Evolutionary conservation across 2,329 filamentous ascomycete species (phyloP).

Genomic region (Nannizziopsis barbatae): DNA sequence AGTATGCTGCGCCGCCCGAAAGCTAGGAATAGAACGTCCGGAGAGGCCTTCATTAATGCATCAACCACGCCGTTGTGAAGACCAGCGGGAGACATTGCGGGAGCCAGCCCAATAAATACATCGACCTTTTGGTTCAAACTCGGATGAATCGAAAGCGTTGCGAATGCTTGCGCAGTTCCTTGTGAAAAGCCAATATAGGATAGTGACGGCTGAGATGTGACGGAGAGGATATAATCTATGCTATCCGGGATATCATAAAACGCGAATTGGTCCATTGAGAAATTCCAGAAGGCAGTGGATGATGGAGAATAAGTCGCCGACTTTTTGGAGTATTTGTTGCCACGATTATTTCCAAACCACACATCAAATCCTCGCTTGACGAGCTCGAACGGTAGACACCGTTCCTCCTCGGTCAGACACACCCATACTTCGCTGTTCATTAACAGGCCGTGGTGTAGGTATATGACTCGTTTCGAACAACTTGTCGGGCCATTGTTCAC

Average conservation of each 20-base stretch:
- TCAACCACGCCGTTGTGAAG: slow-evolving; percentile 84
- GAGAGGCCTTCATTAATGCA: slow-evolving; percentile 84
- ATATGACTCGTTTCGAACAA: slow-evolving; percentile 70
- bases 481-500: slow-evolving; percentile 56
- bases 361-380: slow-evolving; percentile 91
- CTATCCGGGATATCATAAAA: slow-evolving; percentile 95
- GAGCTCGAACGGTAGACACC: slow-evolving; percentile 77
- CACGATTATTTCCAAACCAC: slow-evolving; percentile 94
- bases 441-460: slow-evolving; percentile 87
- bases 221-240: slow-evolving; percentile 79
- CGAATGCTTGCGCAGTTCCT: slow-evolving; percentile 93
- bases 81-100: slow-evolving; percentile 90
- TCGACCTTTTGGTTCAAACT: slow-evolving; percentile 85
- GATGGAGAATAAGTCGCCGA: slow-evolving; percentile 64
- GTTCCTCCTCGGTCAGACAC: slow-evolving; percentile 72
- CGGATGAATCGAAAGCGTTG: slow-evolving; percentile 82
- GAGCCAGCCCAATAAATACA: slow-evolving; percentile 89
- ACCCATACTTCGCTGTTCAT: slow-evolving; percentile 99
- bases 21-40: slow-evolving; percentile 79
- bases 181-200: slow-evolving; percentile 98
- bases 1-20: slow-evolving; percentile 88
- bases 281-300: slow-evolving; percentile 80
- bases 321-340: slow-evolving; percentile 99
- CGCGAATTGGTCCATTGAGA: slow-evolving; percentile 96
- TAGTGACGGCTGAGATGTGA: slow-evolving; percentile 68